phyloP scores from a whole-genome alignment of 2,329 filamentous ascomycete genomes.

The Zymoseptoria ardabiliae region DNA sequence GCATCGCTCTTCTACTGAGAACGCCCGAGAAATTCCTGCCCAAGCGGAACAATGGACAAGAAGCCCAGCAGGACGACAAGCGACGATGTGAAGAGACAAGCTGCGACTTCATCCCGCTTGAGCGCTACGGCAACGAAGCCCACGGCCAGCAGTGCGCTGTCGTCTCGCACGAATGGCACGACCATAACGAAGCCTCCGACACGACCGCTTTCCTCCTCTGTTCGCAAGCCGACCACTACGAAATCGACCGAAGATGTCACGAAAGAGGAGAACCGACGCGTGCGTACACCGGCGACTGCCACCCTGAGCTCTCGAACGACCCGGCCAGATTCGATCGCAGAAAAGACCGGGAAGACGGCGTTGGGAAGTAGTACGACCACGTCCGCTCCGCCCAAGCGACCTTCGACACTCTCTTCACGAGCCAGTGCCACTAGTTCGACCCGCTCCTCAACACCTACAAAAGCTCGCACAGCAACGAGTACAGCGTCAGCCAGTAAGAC shows the following conservation, averaged over 20 bases:
- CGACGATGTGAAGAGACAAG: constrained; percentile 4
- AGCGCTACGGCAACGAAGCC: constrained; percentile 2
- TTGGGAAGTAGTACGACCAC: constrained; percentile 6
- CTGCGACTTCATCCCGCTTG: constrained; percentile 1
- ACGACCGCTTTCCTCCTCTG: constrained; percentile 6
- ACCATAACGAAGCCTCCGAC: constrained; percentile 14
- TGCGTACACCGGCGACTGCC: constrained; percentile 7
- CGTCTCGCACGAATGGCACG: constrained; percentile 10
- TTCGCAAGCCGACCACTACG: constrained; percentile 7
- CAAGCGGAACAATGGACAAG: constrained; percentile 9
- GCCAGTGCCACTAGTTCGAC: constrained; percentile 1
- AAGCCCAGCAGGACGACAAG: not conserved
- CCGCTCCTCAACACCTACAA: constrained; percentile 3
- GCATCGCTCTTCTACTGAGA: not conserved
- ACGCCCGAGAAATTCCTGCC: not conserved
- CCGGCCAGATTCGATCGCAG: constrained; percentile 2
- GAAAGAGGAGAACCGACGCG: constrained; percentile 6
- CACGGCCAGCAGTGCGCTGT: constrained; percentile 12
- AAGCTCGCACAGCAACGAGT: not conserved
- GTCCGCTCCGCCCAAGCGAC: constrained; percentile 10
- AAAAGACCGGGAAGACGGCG: constrained; percentile 7
- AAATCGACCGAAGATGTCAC: constrained; percentile 5
- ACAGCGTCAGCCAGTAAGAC: not conserved
- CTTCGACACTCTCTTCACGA: constrained; percentile 4
- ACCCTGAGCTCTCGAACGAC: constrained; percentile 6